These are phyloP conservation scores for Gnomoniopsis sp. DNA, from an alignment of 2,329 filamentous ascomycete genomes.

Conservation along the genomic window DNA sequence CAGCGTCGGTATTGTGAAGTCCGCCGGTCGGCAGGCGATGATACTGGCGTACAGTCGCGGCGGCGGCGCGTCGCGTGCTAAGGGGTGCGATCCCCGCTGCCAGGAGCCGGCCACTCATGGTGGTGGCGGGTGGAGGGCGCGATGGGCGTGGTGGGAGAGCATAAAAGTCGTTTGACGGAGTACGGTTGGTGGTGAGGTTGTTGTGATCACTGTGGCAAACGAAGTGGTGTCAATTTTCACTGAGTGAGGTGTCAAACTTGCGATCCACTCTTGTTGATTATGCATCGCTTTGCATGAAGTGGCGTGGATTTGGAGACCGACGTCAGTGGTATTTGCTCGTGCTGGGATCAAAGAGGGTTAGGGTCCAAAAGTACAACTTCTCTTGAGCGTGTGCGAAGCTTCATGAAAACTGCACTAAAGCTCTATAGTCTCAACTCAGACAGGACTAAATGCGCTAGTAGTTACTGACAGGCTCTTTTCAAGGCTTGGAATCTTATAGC, in stretches of 20 bases:
- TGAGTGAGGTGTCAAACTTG: neutral
- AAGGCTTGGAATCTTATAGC: too few species aligned
- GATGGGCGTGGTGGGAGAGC: constrained; percentile 11
- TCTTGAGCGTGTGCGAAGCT: too few species aligned
- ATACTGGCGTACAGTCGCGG: constrained; percentile 43
- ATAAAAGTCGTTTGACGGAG: constrained; percentile 10
- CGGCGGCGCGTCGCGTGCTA: constrained; percentile 54
- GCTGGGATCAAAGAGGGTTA: neutral
- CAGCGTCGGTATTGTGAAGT: constrained; percentile 63
- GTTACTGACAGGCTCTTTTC: too few species aligned
- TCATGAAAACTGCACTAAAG: too few species aligned
- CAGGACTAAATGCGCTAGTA: too few species aligned
- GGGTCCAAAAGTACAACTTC: neutral
- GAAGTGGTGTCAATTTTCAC: neutral
- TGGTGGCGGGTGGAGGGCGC: constrained; percentile 25
- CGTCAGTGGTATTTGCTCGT: neutral
- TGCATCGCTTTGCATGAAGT: constrained; percentile 9
- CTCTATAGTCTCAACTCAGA: too few species aligned
- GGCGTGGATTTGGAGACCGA: constrained; percentile 7
- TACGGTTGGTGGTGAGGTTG: neutral
- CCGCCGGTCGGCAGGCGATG: constrained; percentile 66
- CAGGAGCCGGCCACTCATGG: constrained; percentile 72
- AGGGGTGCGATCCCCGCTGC: constrained; percentile 68
- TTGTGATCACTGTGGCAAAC: neutral
- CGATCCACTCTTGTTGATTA: constrained; percentile 10